phyloP scores from a whole-genome alignment of 2,329 filamentous ascomycete species.

The Clonostachys rosea region DNA sequence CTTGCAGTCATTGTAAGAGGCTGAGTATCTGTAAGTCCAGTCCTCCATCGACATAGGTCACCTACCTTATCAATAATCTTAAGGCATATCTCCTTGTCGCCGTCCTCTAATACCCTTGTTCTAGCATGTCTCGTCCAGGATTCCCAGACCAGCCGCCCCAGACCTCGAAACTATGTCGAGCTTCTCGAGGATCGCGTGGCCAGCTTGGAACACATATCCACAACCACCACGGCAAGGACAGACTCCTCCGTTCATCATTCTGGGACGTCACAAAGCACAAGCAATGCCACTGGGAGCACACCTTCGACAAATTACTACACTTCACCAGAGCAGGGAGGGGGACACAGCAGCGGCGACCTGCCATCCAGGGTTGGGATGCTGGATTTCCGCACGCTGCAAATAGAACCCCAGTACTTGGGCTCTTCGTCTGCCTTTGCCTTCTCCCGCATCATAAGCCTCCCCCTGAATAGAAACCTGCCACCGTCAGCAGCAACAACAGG shows the following conservation, averaged over 20 bases:
- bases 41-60: not conserved
- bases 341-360: slow-evolving; percentile 2
- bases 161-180: slow-evolving; percentile 21
- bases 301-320: no score
- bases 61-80: not conserved
- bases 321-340: no score
- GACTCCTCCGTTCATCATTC: not conserved
- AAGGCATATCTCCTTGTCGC: not conserved
- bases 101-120: no score
- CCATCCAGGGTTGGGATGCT: slow-evolving; percentile 10
- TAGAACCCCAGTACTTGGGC: slow-evolving; percentile 17
- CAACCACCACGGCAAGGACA: not conserved
- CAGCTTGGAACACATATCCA: slow-evolving; percentile 10
- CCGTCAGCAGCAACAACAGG: not conserved
- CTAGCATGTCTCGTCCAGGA: slow-evolving; percentile 17
- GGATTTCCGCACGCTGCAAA: slow-evolving; percentile 3
- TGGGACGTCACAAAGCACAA: not conserved
- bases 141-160: slow-evolving; percentile 13
- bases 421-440: slow-evolving; percentile 19
- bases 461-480: not conserved
- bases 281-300: not conserved
- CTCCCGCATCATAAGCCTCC: slow-evolving; percentile 10
- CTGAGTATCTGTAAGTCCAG: not conserved
- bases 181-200: slow-evolving; percentile 16
- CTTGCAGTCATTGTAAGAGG: not conserved